Percentiles rank a stretch among this genome's conserved stretches.
Conservation (phyloP, 495 filamentous ascomycete species). For the Pseudevernia furfuracea region DNA sequence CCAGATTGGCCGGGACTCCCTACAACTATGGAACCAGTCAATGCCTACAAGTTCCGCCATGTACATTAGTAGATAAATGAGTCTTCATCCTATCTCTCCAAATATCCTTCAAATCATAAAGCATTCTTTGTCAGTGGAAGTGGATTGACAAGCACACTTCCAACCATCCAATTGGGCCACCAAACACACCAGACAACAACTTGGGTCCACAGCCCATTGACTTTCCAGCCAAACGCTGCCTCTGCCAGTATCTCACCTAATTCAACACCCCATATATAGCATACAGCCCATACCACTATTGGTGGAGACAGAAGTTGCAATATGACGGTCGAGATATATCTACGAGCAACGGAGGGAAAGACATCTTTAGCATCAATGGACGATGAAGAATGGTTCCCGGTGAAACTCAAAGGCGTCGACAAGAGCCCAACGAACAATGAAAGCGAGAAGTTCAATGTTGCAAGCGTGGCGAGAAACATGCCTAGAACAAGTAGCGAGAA, state of each 20-base stretch:
- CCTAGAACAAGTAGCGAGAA: conserved; percentile 89
- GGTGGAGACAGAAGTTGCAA: conserved; percentile 60
- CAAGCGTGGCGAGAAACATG: conserved; percentile 82
- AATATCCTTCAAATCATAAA: background rate
- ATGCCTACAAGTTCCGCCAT: background rate
- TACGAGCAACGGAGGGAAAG: conserved; percentile 18
- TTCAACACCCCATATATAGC: conserved; percentile 42
- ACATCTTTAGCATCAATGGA: conserved; percentile 10
- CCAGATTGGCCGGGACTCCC: background rate
- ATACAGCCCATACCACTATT: conserved; percentile 48
- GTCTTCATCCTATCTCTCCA: background rate
- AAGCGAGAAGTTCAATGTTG: conserved; percentile 93
- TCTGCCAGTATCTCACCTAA: conserved; percentile 56
- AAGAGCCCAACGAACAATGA: conserved; percentile 78
- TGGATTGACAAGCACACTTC: conserved; percentile 41
- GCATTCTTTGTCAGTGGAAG: background rate
- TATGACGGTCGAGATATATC: conserved; percentile 31
- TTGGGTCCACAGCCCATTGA: conserved; percentile 83
- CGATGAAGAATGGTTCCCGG: conserved; percentile 34
- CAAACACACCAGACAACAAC: conserved; percentile 95
- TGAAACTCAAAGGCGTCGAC: conserved; percentile 66
- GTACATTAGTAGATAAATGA: background rate
- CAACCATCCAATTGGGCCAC: conserved; percentile 93
- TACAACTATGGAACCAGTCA: background rate
- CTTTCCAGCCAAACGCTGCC: conserved; percentile 84